Base-by-base conservation (phyloP, 495 filamentous ascomycete species). In the Durotheca rogersii region DNA sequence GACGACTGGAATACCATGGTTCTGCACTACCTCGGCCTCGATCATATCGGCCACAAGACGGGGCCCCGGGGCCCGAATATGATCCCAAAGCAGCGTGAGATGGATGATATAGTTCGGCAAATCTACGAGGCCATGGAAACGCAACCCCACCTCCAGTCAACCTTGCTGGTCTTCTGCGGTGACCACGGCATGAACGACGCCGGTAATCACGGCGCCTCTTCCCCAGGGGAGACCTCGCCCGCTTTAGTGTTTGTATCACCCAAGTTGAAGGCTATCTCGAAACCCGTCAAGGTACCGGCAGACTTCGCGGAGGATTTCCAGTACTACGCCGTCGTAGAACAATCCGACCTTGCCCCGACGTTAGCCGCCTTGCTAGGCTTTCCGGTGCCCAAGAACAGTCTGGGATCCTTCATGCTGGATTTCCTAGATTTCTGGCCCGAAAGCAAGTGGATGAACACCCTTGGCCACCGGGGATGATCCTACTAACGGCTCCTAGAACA, bases 111-210 rank as follows among this genome's bases (percentile, higher is more conserved):
- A 53, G 83, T 97, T 23, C 66, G 71, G 36, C 70, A 81, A 39
- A 86, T 97, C 25, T 96, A 88, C 58, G 74, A 75, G 15, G 86
- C 88, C 2, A 86, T 97, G 44, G 79, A 84, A 60, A 74, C 72
- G 1, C 63, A 88, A 31, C 54, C 72, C 3, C 85, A 95, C 67
- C 80, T 95, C 1, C 60, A 80, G 27, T 86, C 83, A 14, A 90
- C 92, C 2, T 74, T 97, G 11, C 79, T 99, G 40, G 81, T 99
- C 1, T 70, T 99, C 6, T 89, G 83, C 44, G 93, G 93, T 33
- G 93, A 99, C 63, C 93, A 99, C 65, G 93, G 93, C 14, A 99
- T 99, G 93, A 99, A 96, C 60, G 93, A 97, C 58, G 93, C 90
- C 29, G 93, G 93, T 2, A 97, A 97, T 61, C 93, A 99, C 66